Evolutionary conservation across 2,329 filamentous ascomycete genomes (phyloP).

Genomic region (Penicillium sp.): DNA sequence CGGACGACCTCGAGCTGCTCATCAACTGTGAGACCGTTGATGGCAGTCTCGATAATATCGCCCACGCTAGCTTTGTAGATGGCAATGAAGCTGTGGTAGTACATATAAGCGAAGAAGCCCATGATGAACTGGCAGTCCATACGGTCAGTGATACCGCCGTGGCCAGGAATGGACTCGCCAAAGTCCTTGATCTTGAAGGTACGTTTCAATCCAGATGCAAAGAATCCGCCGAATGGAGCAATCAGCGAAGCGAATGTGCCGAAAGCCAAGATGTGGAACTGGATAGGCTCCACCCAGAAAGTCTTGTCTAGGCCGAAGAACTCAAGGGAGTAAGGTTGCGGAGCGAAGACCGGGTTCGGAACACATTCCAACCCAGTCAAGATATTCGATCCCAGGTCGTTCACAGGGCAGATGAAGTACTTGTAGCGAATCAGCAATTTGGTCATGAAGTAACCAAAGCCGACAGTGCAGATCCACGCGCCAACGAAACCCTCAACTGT

Average conservation of each 20-base stretch:
- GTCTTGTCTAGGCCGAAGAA: constrained; percentile 69
- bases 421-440: constrained; percentile 84
- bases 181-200: constrained; percentile 99
- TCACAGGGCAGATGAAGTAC: constrained; percentile 98
- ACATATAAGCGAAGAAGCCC: constrained; percentile 98
- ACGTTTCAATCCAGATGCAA: constrained; percentile 93
- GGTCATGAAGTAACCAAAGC: constrained; percentile 77
- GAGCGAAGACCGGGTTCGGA: constrained; percentile 85
- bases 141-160: constrained; percentile 95
- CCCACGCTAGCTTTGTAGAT: constrained; percentile 81
- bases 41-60: constrained; percentile 82
- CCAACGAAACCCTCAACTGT: constrained; percentile 96
- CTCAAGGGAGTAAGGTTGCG: constrained; percentile 67
- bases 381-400: constrained; percentile 89
- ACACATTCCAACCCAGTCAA: constrained; percentile 86
- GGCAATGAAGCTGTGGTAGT: constrained; percentile 96
- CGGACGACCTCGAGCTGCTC: constrained; percentile 80
- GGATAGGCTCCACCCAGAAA: constrained; percentile 78
- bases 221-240: constrained; percentile 96
- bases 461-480: constrained; percentile 90
- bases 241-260: constrained; percentile 94
- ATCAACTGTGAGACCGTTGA: constrained; percentile 79
- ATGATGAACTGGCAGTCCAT: constrained; percentile 99
- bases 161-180: constrained; percentile 93
- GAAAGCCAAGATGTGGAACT: constrained; percentile 86